phyloP scores from a whole-genome alignment of 2,329 filamentous ascomycete species.

The Sporothrix brasiliensis region DNA sequence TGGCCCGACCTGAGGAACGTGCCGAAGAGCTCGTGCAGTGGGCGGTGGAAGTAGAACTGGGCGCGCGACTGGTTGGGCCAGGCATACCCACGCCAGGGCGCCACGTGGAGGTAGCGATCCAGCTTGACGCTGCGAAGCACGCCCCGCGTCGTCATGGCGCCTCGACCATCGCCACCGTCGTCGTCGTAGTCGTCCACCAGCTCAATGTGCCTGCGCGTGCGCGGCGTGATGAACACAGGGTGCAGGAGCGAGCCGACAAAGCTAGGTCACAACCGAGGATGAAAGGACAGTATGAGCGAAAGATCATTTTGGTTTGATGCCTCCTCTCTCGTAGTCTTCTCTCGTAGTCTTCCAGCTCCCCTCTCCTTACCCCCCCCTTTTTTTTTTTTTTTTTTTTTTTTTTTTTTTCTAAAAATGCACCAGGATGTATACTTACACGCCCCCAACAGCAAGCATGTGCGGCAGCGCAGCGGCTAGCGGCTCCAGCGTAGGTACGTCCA shows the following conservation, averaged over 20 bases:
- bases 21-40: slow-evolving; percentile 50
- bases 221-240: slow-evolving; percentile 54
- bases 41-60: slow-evolving; percentile 36
- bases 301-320: background rate
- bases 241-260: slow-evolving; percentile 54
- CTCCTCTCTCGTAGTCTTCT: background rate
- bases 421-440: slow-evolving; percentile 38
- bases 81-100: slow-evolving; percentile 46
- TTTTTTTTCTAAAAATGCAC: background rate
- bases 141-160: slow-evolving; percentile 40
- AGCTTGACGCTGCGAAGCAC: slow-evolving; percentile 46
- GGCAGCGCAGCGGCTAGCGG: slow-evolving; percentile 49
- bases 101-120: slow-evolving; percentile 48
- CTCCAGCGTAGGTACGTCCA: slow-evolving; percentile 51
- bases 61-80: slow-evolving; percentile 42
- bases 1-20: slow-evolving; percentile 47
- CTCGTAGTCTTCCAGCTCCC: background rate
- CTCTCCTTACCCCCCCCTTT: background rate
- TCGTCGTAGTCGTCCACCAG: slow-evolving; percentile 43
- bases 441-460: slow-evolving; percentile 46
- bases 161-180: background rate
- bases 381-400: too few species aligned
- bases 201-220: slow-evolving; percentile 45
- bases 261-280: background rate
- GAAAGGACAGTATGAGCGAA: background rate